Evolutionary conservation across 306 rosid species (phyloP), one percentile per base, ranked within the genome.

Genomic region (Canavalia gladiata): DNA sequence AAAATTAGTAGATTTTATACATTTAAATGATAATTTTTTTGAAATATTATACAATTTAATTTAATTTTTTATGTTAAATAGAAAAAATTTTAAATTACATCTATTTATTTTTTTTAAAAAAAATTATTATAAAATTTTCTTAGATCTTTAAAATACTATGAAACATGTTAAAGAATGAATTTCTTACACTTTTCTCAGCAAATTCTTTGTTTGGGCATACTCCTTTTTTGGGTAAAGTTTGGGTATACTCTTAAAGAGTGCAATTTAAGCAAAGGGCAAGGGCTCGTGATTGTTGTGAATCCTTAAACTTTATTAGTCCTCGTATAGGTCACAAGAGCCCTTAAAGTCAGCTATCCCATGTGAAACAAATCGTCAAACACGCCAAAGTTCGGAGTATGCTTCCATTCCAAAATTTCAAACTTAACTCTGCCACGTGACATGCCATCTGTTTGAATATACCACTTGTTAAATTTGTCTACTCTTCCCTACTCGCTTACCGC

Each of bases 301-400:
- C 60, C 83, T 57, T 33, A 56, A 56, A n/a, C 76, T 25, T 2
- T 8, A 18, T 2, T 10, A 13, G 43, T 31, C 46, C 9, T 55
- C 4, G 59, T 1, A 49, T 3, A 46, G 35, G 62, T 55, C 50
- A 68, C 52, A 65, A 56, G 76, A 68, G 60, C 3, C 13, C 83
- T 5, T 35, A 43, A 65, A 74, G 76, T 74, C 69, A 42, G 52
- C 35, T 7, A 10, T 54, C 10, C 42, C 83, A 70, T 70, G 83
- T 80, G 72, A 59, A n/a, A 5, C 9, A n/a, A 25, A 2, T 57
- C 30, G 51, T 68, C 69, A 31, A 78, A 79, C 50, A 18, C 60
- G 69, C 41, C 50, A 5, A 54, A 52, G 12, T 39, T 65, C 4
- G 4, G 8, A 28, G n/a, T 8, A 33, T 9, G 6, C 7, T 35